Evolutionary conservation across 805 yeast species (phyloP), one percentile per base, ranked within the genome.

Genomic region (Metschnikowia lachancei): DNA sequence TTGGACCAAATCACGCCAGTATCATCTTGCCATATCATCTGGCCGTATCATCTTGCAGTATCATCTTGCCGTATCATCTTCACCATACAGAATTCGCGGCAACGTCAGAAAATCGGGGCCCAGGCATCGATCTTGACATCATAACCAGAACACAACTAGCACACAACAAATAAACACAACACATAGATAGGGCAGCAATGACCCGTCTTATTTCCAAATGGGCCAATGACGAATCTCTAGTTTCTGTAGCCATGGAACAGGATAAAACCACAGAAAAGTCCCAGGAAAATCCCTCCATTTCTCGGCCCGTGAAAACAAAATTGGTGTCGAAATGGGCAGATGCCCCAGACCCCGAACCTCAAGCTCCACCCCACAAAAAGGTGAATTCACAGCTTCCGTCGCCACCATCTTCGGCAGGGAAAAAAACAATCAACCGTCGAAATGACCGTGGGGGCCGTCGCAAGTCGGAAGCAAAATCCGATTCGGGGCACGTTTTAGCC

Each of bases 251-350:
- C 8, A 42, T 52, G 8, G 39, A 31, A 5, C 29, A 31, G 18
- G 42, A 31, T 10, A 14, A 39, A 39, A 30, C 10, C 14, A 13
- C 14, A 11, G 22, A 32, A 19, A 19, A 18, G 3, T 7, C 20
- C 14, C 17, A 24, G 33, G 31, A 37, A 31, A 39, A 22, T 1
- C 14, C 36, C 12, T 16, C 38, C 13, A n/a, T 22, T 20, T 24
- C 45, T 7, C 34, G 17, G 11, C 45, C 45, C 19, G 34, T 18
- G 8, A 29, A 33, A 13, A 39, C 11, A 5, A 39, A 30, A 31
- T 53, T 66, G 32, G 61, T 49, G 32, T 67, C 72, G 39, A 66
- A 56, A 53, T 70, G 75, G 75, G 73, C 73, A 14, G 46, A 53
- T 35, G 52, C 52, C 16, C 53, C 50, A 22, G 31, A 39, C 30